These are phyloP conservation scores for Ochetophila trinervis DNA, from an alignment of 306 rosid species.

Conservation along the genomic window DNA sequence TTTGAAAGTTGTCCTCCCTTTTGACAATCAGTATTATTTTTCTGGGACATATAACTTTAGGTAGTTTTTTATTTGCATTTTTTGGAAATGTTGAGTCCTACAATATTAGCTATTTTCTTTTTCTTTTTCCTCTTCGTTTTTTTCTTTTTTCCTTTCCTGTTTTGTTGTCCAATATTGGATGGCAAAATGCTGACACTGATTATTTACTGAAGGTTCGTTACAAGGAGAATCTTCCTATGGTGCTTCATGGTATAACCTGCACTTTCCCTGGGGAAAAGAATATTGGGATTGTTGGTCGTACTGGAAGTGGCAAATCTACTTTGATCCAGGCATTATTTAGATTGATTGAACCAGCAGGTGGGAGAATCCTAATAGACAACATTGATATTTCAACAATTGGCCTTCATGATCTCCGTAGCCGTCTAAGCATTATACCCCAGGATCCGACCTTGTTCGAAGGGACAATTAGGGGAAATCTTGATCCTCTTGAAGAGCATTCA, in stretches of 20 bases:
- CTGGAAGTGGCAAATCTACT: conserved; percentile 97
- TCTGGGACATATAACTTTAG: background rate
- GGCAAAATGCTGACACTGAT: conserved; percentile 14
- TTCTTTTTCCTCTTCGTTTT: no score
- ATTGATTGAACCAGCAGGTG: conserved; percentile 70
- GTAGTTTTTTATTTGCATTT: background rate
- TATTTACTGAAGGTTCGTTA: conserved; percentile 68
- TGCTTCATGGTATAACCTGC: conserved; percentile 80
- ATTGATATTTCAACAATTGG: conserved; percentile 70
- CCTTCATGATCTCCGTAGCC: conserved; percentile 89
- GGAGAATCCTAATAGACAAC: conserved; percentile 78
- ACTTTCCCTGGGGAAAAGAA: conserved; percentile 87
- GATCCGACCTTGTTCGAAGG: conserved; percentile 98
- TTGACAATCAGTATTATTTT: no score
- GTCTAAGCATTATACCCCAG: conserved; percentile 91
- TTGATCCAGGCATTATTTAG: conserved; percentile 91
- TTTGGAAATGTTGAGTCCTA: no score
- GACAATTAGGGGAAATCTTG: conserved; percentile 77
- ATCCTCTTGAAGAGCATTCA: conserved; percentile 85
- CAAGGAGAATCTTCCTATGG: conserved; percentile 87
- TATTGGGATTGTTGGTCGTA: conserved; percentile 91
- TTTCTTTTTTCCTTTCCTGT: no score
- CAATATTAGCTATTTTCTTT: no score
- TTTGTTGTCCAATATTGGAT: background rate
- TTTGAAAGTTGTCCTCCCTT: no score